Evolutionary conservation across 2,329 filamentous ascomycete genomes (phyloP).

Genomic region (Hysterium pulicare): DNA sequence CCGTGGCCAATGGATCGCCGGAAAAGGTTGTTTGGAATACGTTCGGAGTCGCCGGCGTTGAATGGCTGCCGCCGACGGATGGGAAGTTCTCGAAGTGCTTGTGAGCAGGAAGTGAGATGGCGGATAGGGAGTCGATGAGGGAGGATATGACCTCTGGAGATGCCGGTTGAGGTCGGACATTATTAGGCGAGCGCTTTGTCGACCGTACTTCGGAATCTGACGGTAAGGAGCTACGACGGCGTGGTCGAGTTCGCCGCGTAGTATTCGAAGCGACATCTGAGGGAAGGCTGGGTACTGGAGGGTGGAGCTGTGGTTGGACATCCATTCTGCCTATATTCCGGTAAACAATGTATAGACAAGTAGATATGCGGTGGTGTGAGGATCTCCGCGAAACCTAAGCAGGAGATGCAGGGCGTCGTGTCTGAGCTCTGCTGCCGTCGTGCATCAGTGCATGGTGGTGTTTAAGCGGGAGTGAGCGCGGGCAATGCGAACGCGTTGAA

Average conservation of each 20-base stretch:
- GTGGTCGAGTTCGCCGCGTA: slow-evolving; percentile 16
- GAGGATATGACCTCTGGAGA: slow-evolving; percentile 68
- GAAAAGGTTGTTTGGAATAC: slow-evolving; percentile 21
- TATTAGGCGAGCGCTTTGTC: slow-evolving; percentile 31
- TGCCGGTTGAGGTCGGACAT: slow-evolving; percentile 38
- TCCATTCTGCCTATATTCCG: slow-evolving; percentile 19
- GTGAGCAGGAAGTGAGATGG: slow-evolving; percentile 61
- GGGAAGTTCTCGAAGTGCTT: slow-evolving; percentile 63
- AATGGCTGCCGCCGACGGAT: slow-evolving; percentile 27
- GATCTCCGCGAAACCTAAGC: neutral
- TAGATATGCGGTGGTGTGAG: neutral
- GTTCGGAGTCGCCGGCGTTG: slow-evolving; percentile 25
- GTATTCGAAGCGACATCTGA: slow-evolving; percentile 8
- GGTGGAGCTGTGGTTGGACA: slow-evolving; percentile 16
- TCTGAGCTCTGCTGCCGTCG: neutral
- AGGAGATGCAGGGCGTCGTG: neutral
- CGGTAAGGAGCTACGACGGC: slow-evolving; percentile 29
- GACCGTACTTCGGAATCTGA: slow-evolving; percentile 15
- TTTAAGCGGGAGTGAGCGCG: too few relatives aligned
- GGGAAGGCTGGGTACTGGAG: slow-evolving; percentile 17
- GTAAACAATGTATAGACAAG: neutral
- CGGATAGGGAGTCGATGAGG: slow-evolving; percentile 60
- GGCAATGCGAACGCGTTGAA: neutral
- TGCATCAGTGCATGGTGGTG: slow-evolving; percentile 4
- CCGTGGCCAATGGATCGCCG: slow-evolving; percentile 16